A percentile compares a stretch with the other conserved stretches of the same genome.
Conservation (phyloP, 768 basidiomycete genomes). For the Pleurotus tuoliensis region DNA sequence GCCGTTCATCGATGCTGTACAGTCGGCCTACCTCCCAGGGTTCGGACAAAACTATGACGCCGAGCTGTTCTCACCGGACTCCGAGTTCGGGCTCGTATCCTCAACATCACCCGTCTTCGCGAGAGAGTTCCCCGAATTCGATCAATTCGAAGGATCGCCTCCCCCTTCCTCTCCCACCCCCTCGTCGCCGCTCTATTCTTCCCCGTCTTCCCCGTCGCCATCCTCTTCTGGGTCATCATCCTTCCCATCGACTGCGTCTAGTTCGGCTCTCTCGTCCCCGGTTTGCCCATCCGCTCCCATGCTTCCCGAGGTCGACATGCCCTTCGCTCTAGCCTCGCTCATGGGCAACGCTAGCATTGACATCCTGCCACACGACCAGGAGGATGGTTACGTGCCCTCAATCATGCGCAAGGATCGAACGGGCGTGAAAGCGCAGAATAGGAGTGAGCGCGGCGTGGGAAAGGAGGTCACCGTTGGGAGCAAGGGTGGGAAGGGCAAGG, state of each 20-base stretch:
- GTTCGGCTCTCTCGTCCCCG: conserved; percentile 1
- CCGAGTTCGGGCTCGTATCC: background rate
- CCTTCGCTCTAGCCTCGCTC: background rate
- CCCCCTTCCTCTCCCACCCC: background rate
- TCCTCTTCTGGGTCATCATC: conserved; percentile 1
- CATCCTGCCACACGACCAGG: background rate
- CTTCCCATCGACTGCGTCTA: background rate
- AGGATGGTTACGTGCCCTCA: conserved; percentile 4
- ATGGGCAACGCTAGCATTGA: background rate
- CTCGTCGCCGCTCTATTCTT: background rate
- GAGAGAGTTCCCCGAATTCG: background rate
- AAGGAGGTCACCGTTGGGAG: background rate
- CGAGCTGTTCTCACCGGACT: background rate
- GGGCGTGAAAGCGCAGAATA: background rate
- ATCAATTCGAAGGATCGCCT: conserved; percentile 1
- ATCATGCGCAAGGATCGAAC: conserved; percentile 5
- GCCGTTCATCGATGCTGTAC: background rate
- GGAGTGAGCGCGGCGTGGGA: conserved; percentile 1
- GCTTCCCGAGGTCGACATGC: conserved; percentile 2
- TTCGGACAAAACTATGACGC: background rate
- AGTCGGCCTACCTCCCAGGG: background rate
- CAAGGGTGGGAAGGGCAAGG: background rate
- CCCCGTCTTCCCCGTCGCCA: background rate
- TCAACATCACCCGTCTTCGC: conserved; percentile 1
- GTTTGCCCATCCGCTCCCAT: conserved; percentile 2